phyloP scores from a whole-genome alignment of 768 basidiomycete genomes.

The Scleroderma citrinum region DNA sequence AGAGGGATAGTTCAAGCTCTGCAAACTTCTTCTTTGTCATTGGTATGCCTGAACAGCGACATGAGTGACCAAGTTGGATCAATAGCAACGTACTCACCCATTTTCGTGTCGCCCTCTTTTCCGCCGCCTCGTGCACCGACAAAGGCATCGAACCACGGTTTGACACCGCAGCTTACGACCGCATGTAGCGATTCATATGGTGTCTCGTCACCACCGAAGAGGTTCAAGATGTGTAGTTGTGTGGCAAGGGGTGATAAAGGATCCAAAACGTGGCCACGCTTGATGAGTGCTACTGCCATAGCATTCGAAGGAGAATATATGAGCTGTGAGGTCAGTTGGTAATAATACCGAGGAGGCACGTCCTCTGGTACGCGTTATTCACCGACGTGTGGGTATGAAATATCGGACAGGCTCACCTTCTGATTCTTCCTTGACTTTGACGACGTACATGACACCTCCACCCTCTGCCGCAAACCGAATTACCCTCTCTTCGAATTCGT shows the following conservation, averaged over 20 bases:
- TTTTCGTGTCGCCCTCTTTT: slow-evolving; percentile 76
- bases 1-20: slow-evolving; percentile 87
- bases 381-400: slow-evolving; percentile 1
- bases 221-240: slow-evolving; percentile 88
- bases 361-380: slow-evolving; percentile 48
- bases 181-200: slow-evolving; percentile 96
- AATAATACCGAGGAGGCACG: slow-evolving; percentile 52
- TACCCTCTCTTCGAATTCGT: slow-evolving; percentile 71
- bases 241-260: slow-evolving; percentile 69
- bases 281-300: slow-evolving; percentile 92
- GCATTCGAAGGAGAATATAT: slow-evolving; percentile 74
- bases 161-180: slow-evolving; percentile 90
- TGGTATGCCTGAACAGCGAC: slow-evolving; percentile 60
- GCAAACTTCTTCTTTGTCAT: slow-evolving; percentile 99
- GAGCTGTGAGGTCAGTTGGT: slow-evolving; percentile 66
- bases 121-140: slow-evolving; percentile 75
- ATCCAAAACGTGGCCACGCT: slow-evolving; percentile 81
- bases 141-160: slow-evolving; percentile 98
- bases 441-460: slow-evolving; percentile 75
- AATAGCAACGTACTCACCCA: slow-evolving; percentile 44
- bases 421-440: slow-evolving; percentile 67
- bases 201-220: slow-evolving; percentile 83
- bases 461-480: slow-evolving; percentile 70
- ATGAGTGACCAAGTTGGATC: slow-evolving; percentile 3
- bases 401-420: slow-evolving; percentile 49